phyloP scores from a whole-genome alignment of 805 yeast species.

The Lipomyces starkeyi region DNA sequence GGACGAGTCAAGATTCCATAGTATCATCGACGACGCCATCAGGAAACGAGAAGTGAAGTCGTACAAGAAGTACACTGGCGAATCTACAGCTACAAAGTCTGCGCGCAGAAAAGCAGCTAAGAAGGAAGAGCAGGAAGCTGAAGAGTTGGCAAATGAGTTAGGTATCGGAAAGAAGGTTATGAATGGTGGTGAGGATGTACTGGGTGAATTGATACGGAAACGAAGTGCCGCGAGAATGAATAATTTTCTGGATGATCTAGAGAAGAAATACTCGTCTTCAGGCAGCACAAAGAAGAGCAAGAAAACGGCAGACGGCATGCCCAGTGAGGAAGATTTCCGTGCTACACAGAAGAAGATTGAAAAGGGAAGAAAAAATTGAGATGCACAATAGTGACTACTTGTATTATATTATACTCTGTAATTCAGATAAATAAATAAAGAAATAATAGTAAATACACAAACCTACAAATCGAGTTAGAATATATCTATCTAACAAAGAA shows the following conservation, averaged over 20 bases:
- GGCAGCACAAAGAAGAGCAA: conserved; percentile 13
- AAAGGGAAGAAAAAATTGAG: conserved; percentile 7
- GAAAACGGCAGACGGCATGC: background rate
- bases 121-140: conserved; percentile 56
- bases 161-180: conserved; percentile 43
- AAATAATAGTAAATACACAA: background rate
- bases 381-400: background rate
- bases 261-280: conserved; percentile 44
- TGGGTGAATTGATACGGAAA: conserved; percentile 48
- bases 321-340: conserved; percentile 25
- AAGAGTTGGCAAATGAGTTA: conserved; percentile 62
- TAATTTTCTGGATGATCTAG: conserved; percentile 44
- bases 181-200: conserved; percentile 42
- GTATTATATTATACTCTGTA: background rate
- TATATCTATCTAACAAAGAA: background rate
- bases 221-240: conserved; percentile 43
- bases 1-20: conserved; percentile 67
- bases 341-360: conserved; percentile 17
- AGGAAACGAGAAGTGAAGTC: conserved; percentile 49
- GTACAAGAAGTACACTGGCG: conserved; percentile 53
- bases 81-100: conserved; percentile 54
- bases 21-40: conserved; percentile 56
- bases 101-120: conserved; percentile 51
- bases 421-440: background rate
- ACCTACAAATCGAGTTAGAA: background rate